Evolutionary conservation across 768 basidiomycete species (phyloP).

Genomic region (Asterophora parasitica): DNA sequence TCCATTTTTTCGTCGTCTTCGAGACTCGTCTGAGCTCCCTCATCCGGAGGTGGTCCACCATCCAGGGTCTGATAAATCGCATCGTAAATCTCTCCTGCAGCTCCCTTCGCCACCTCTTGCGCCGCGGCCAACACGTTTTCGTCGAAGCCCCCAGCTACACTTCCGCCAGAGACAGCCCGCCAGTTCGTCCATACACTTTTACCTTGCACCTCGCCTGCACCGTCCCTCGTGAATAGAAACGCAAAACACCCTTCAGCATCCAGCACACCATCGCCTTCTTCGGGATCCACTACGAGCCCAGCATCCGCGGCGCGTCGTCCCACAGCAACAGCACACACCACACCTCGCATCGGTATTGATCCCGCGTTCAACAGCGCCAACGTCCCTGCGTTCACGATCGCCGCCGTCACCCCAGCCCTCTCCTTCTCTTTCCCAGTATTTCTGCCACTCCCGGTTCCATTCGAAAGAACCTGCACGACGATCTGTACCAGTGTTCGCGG

Average conservation of each 20-base stretch:
- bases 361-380: constrained; percentile 65
- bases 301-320: constrained; percentile 31
- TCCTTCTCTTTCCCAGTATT: not conserved
- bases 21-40: no score
- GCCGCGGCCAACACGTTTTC: constrained; percentile 39
- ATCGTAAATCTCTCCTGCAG: constrained; percentile 43
- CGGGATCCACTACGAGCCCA: constrained; percentile 47
- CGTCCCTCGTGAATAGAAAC: constrained; percentile 45
- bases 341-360: constrained; percentile 69
- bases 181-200: constrained; percentile 58
- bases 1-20: constrained; percentile 39
- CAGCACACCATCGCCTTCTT: constrained; percentile 37
- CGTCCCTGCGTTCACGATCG: constrained; percentile 66
- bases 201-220: constrained; percentile 13
- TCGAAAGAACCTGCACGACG: constrained; percentile 59
- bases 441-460: not conserved
- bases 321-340: constrained; percentile 65
- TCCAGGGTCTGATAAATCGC: constrained; percentile 41
- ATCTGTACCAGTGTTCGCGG: constrained; percentile 76
- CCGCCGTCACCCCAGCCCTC: constrained; percentile 45
- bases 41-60: not conserved
- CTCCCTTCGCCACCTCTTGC: constrained; percentile 41
- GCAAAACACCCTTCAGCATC: constrained; percentile 62
- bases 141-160: constrained; percentile 27
- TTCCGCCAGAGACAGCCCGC: constrained; percentile 23